Base-by-base conservation (phyloP, 2,329 filamentous ascomycete genomes). In the Davidsoniella australis region DNA sequence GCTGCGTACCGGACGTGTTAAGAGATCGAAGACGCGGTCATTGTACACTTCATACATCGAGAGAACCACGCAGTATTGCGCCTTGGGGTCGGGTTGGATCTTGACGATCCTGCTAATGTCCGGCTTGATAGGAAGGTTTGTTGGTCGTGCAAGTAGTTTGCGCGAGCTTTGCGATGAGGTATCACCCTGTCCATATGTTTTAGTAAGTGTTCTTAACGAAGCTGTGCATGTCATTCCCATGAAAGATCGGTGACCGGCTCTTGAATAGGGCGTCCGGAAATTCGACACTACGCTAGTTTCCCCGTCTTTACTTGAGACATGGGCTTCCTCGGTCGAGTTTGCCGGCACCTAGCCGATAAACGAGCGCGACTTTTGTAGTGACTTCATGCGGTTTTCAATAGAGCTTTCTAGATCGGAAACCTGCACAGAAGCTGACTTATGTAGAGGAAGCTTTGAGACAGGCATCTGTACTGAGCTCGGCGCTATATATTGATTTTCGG, bases 11-110 rank as follows among this genome's bases (percentile, higher is more conserved):
- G 41, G 33, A 0, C 76, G 75, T 0, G 82, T 83, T 1, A 98
- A 70, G 0, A 98, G 76, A 59, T 98, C 91, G 62, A 93, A 96
- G 56, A 98, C 96, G 36, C 88, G 80, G 65, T 98, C 89, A 60
- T 98, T 98, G 68, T 98, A 95, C 1, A 98, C 89, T 63, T 98
- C 91, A 64, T 96, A 96, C 88, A 98, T 98, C 48, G 87, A 94
- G 18, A 98, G 73, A 9, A 98, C 69, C 48, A 98, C 78, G 4
- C 83, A 82, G 57, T 95, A 95, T 57, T 94, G 85, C 49, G 81
- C 76, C 17, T 74, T 73, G 1, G 71, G 69, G 54, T 88, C 82
- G 44, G 78, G 69, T 40, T 66, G 63, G 55, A 62, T 66, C 0
- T 76, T 71, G 0, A 93, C 70, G 41, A 94, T 68, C 47, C 79